phyloP scores from a whole-genome alignment of 345 rosid genomes.

The Brassica rapa region DNA sequence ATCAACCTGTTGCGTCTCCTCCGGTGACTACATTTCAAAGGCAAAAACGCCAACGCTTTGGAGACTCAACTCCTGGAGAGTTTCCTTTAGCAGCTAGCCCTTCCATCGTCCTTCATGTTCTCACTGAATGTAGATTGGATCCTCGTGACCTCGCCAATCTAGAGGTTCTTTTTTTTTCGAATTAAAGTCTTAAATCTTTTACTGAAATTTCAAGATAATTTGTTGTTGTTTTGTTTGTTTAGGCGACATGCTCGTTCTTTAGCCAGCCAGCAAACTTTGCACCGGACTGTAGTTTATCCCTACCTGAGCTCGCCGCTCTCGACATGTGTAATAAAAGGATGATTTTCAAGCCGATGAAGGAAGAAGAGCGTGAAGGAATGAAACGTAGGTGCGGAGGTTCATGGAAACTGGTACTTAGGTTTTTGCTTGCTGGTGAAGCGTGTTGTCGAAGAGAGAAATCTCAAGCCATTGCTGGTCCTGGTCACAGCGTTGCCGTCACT shows the following conservation, averaged over 20 bases:
- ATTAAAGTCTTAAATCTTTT: background rate
- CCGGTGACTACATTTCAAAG: slow-evolving; percentile 35
- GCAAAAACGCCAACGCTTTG: slow-evolving; percentile 72
- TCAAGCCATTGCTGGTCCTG: slow-evolving; percentile 95
- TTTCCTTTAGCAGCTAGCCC: slow-evolving; percentile 96
- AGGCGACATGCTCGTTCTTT: slow-evolving; percentile 97
- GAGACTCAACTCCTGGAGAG: slow-evolving; percentile 86
- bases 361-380: slow-evolving; percentile 63
- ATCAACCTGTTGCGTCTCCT: slow-evolving; percentile 65
- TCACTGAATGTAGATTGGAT: slow-evolving; percentile 79
- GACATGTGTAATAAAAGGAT: slow-evolving; percentile 92
- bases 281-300: slow-evolving; percentile 72
- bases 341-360: slow-evolving; percentile 82
- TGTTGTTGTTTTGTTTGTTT: slow-evolving; percentile 35
- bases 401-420: slow-evolving; percentile 91
- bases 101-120: slow-evolving; percentile 89
- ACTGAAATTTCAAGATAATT: slow-evolving; percentile 19
- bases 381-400: slow-evolving; percentile 91
- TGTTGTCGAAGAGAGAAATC: slow-evolving; percentile 95
- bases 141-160: slow-evolving; percentile 94
- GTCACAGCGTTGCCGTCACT: slow-evolving; percentile 92
- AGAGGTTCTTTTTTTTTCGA: slow-evolving; percentile 56
- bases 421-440: slow-evolving; percentile 89
- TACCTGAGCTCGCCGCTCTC: slow-evolving; percentile 92
- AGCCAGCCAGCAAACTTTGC: slow-evolving; percentile 94